phyloP scores from a whole-genome alignment of 2,329 filamentous ascomycete species.

The Lecanicillium sp. region DNA sequence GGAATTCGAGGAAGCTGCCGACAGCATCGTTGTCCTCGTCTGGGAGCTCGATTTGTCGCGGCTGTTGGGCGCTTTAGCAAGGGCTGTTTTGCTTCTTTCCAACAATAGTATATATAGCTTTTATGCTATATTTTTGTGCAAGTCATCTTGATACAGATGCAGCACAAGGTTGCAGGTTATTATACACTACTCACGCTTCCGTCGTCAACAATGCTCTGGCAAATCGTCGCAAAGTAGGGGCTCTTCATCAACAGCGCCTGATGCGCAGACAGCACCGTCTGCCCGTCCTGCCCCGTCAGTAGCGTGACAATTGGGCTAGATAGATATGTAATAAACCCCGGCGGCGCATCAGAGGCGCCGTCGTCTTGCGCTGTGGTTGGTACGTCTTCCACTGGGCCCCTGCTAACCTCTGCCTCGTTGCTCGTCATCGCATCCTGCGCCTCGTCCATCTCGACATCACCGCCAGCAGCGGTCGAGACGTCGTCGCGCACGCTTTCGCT shows the following conservation, averaged over 20 bases:
- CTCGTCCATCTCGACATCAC: slow-evolving; percentile 32
- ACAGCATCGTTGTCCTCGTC: slow-evolving; percentile 26
- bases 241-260: slow-evolving; percentile 67
- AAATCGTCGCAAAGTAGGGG: slow-evolving; percentile 61
- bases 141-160: no score
- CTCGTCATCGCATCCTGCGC: slow-evolving; percentile 15
- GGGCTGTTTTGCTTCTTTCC: neutral
- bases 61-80: slow-evolving; percentile 21
- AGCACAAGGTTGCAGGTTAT: no score
- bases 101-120: neutral
- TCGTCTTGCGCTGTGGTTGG: slow-evolving; percentile 27
- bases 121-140: no score
- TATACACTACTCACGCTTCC: slow-evolving; percentile 54
- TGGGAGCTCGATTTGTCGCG: slow-evolving; percentile 58
- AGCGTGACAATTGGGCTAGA: slow-evolving; percentile 62
- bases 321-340: slow-evolving; percentile 50
- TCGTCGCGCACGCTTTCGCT: slow-evolving; percentile 10
- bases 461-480: slow-evolving; percentile 16
- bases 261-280: slow-evolving; percentile 66
- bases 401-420: slow-evolving; percentile 24
- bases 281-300: slow-evolving; percentile 53
- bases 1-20: slow-evolving; percentile 31
- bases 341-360: slow-evolving; percentile 24
- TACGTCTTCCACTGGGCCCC: slow-evolving; percentile 20
- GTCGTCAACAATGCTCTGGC: slow-evolving; percentile 52